A percentile compares a stretch with the other conserved stretches of the same genome.
Conservation (phyloP, 192 early-diverging fungal species). For the Dissophora ornata region DNA sequence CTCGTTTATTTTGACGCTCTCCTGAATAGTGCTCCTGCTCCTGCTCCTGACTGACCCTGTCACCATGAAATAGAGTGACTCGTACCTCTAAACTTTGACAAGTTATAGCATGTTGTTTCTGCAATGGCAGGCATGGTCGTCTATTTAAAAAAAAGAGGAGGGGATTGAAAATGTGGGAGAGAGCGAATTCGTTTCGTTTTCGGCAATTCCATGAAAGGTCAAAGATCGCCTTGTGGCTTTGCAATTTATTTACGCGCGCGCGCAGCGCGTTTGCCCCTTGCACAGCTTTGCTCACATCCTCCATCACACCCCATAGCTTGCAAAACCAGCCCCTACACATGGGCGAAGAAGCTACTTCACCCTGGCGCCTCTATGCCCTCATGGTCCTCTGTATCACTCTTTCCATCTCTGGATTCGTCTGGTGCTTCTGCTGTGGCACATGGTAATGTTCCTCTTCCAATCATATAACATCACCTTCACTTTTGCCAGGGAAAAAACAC, state of each 20-base stretch:
- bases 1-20: too few relatives aligned
- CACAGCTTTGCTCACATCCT: neutral
- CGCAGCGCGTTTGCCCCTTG: too few relatives aligned
- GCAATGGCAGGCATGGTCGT: slow-evolving; percentile 53
- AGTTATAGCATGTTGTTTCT: slow-evolving; percentile 70
- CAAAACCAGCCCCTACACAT: neutral
- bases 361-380: slow-evolving; percentile 43
- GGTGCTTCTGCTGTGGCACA: slow-evolving; percentile 55
- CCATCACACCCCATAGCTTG: neutral
- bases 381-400: slow-evolving; percentile 36
- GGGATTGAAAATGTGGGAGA: neutral
- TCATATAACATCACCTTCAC: too few relatives aligned
- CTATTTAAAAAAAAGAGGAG: neutral
- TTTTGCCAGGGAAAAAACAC: too few relatives aligned
- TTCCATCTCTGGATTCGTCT: slow-evolving; percentile 36
- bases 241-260: neutral
- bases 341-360: slow-evolving; percentile 31
- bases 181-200: neutral
- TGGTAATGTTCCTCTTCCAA: slow-evolving; percentile 7
- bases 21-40: too few relatives aligned
- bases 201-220: neutral
- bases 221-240: neutral
- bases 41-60: neutral
- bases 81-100: slow-evolving; percentile 72
- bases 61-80: too few relatives aligned